Evolutionary conservation across 225 moss, liverwort and hornwort species (phyloP), one percentile per base, ranked within the genome.

Genomic region (Climacium dendroides): DNA sequence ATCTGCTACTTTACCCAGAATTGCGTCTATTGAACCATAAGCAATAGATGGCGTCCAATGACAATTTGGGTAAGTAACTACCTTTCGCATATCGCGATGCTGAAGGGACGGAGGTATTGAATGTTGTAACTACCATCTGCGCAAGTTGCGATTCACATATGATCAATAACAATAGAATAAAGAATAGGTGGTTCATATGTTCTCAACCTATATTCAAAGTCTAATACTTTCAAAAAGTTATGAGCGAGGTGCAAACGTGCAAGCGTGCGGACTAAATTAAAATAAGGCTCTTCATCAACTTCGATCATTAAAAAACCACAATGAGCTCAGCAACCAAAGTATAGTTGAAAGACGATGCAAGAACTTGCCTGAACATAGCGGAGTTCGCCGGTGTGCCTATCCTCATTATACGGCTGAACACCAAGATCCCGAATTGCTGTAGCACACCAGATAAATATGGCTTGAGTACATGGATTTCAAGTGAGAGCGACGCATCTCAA

Each of bases 71-170:
- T 83, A 70, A 74, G 81, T 67, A 50, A 79, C 60, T 85, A 97
- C 97, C 98, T 85, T 89, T 87, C 59, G 93, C 92, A 90, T 99
- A 97, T 64, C 98, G 95, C 62, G 94, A 94, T 70, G 90, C 90
- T 87, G 93, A 92, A 87, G 97, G 96, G 61, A 99, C 47, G 63
- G 97, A 96, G 71, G 98, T 96, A 89, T 96, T 96, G 86, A 96
- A 94, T 55, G 97, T 97, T 79, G 97, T 93, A 61, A 98, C 95
- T 70, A 96, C 96, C 96, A 95, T 91, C 96, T 98, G 92, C 83
- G 78, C 50, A 87, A 75, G 50, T 89, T 79, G 26, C 79, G 81
- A 66, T 69, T 83, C 76, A 70, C 47, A 82, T 81, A 58, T 53
- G 77, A 81, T 74, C 66, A 85, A 55, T 47, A 43, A 65, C 64